Percentiles rank a stretch among this genome's conserved stretches.
Conservation (phyloP, 2,329 filamentous ascomycete genomes). For the Colletotrichum tropicicola region DNA sequence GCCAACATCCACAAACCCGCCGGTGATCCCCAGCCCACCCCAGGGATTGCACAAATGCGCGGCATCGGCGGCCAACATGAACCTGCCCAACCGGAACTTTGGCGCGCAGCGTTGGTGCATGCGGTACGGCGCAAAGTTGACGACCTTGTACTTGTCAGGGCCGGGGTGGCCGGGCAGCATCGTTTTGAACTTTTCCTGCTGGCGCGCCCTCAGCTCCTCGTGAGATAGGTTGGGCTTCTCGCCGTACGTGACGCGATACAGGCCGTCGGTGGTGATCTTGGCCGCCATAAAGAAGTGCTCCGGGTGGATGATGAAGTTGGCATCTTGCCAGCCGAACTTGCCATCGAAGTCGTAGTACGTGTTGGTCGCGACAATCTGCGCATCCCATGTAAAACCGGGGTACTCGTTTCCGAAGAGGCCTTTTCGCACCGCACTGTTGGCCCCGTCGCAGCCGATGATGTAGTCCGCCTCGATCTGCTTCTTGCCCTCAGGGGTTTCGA, state of each 20-base stretch:
- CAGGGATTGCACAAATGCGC: constrained; percentile 65
- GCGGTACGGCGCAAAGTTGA: constrained; percentile 67
- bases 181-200: constrained; percentile 62
- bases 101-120: constrained; percentile 69
- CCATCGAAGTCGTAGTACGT: constrained; percentile 68
- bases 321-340: constrained; percentile 62
- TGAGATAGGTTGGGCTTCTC: constrained; percentile 60
- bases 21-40: constrained; percentile 70
- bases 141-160: constrained; percentile 63
- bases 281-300: constrained; percentile 70
- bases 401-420: constrained; percentile 64
- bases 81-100: constrained; percentile 64
- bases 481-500: constrained; percentile 47
- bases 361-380: constrained; percentile 71
- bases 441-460: constrained; percentile 65
- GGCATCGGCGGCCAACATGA: constrained; percentile 68
- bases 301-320: constrained; percentile 70
- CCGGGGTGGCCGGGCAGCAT: constrained; percentile 69
- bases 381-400: constrained; percentile 67
- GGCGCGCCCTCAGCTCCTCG: constrained; percentile 62
- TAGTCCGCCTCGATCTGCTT: constrained; percentile 58
- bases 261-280: constrained; percentile 63
- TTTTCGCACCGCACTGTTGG: constrained; percentile 56
- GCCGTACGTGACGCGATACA: constrained; percentile 72
- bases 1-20: constrained; percentile 71